Conservation (phyloP, 2,329 filamentous ascomycete species). For the Byssothecium circinans region DNA sequence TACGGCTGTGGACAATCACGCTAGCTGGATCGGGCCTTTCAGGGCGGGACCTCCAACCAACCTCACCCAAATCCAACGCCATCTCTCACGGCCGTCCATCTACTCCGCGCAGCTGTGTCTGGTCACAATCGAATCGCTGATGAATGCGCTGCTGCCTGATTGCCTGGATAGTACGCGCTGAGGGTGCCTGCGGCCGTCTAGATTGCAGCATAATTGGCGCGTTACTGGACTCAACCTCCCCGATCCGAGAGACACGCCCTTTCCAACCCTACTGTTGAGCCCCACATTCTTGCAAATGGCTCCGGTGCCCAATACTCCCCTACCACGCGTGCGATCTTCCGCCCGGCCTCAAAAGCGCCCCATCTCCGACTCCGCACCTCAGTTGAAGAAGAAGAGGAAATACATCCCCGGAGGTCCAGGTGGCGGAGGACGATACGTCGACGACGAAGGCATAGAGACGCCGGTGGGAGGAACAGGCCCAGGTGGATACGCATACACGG, state of each 20-base stretch:
- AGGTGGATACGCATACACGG: constrained; percentile 54
- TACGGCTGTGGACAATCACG: not conserved
- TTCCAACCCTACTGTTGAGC: constrained; percentile 22
- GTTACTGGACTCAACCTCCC: constrained; percentile 23
- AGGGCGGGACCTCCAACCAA: constrained; percentile 9
- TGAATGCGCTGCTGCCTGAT: constrained; percentile 22
- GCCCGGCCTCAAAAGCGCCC: constrained; percentile 36
- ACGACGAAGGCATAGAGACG: constrained; percentile 67
- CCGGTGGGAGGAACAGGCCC: constrained; percentile 55
- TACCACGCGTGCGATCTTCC: constrained; percentile 39
- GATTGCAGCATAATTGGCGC: constrained; percentile 29
- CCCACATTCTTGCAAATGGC: constrained; percentile 30
- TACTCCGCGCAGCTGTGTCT: constrained; percentile 8
- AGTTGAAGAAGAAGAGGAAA: constrained; percentile 51
- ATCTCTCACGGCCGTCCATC: constrained; percentile 18
- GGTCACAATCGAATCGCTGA: constrained; percentile 15
- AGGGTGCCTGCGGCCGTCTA: constrained; percentile 24
- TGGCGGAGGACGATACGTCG: constrained; percentile 81
- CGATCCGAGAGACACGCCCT: constrained; percentile 20
- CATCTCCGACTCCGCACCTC: constrained; percentile 46
- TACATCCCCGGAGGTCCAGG: constrained; percentile 88
- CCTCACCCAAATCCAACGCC: constrained; percentile 16
- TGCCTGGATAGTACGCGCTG: constrained; percentile 32
- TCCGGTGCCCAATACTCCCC: constrained; percentile 39
- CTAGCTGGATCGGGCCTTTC: constrained; percentile 4